Evolutionary conservation across 805 yeast species (phyloP).

Genomic region (Suhomyces pyralidae): DNA sequence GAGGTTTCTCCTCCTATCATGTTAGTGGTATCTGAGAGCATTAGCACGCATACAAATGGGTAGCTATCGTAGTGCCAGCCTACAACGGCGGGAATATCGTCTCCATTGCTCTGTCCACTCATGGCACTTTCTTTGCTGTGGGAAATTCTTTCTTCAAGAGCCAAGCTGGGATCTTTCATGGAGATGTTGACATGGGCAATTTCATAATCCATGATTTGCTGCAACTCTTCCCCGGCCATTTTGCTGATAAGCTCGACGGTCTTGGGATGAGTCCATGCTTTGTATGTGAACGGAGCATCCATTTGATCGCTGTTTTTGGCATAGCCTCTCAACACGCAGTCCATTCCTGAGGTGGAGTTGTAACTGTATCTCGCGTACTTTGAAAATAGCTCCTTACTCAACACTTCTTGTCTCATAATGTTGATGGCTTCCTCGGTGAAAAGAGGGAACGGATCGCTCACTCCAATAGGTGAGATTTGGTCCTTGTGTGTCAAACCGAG

Average conservation of each 20-base stretch:
- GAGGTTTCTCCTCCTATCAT: slow-evolving; percentile 65
- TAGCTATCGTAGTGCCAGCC: slow-evolving; percentile 66
- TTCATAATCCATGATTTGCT: slow-evolving; percentile 56
- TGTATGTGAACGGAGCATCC: slow-evolving; percentile 49
- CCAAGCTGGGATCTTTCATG: slow-evolving; percentile 37
- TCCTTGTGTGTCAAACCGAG: slow-evolving; percentile 43
- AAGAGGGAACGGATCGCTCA: slow-evolving; percentile 57
- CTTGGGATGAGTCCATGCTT: slow-evolving; percentile 59
- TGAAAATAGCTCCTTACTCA: slow-evolving; percentile 44
- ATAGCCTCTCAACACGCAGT: slow-evolving; percentile 50
- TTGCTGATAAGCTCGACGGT: slow-evolving; percentile 50
- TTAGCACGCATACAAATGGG: slow-evolving; percentile 62
- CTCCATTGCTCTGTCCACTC: slow-evolving; percentile 19
- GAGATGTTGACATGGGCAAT: slow-evolving; percentile 52
- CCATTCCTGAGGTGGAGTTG: slow-evolving; percentile 48
- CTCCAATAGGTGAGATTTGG: slow-evolving; percentile 56
- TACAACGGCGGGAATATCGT: slow-evolving; percentile 52
- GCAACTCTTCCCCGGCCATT: slow-evolving; percentile 61
- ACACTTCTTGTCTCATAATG: slow-evolving; percentile 55
- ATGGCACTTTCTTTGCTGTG: slow-evolving; percentile 1
- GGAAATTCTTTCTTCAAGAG: slow-evolving; percentile 24
- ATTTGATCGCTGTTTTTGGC: slow-evolving; percentile 31
- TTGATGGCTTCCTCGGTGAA: slow-evolving; percentile 59
- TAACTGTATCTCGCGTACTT: slow-evolving; percentile 43
- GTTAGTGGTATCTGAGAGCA: slow-evolving; percentile 55